Conservation (phyloP, 192 early-diverging fungal species). For the Lobulomyces angularis region DNA sequence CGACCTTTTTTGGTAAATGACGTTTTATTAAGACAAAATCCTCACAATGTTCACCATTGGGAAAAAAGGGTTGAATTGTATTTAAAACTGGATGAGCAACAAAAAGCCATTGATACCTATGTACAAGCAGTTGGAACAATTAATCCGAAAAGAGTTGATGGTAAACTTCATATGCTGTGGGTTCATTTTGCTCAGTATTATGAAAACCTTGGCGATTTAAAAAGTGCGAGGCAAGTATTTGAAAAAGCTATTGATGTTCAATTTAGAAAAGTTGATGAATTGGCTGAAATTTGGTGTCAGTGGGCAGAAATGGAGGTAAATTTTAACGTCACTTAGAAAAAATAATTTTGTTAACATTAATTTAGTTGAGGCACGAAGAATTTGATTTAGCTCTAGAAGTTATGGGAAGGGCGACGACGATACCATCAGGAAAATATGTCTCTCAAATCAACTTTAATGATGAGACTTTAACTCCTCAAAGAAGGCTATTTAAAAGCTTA, state of each 20-base stretch:
- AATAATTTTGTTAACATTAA: not conserved
- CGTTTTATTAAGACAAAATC: slow-evolving; percentile 80
- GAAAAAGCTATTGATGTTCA: slow-evolving; percentile 73
- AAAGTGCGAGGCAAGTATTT: slow-evolving; percentile 62
- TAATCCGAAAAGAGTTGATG: slow-evolving; percentile 62
- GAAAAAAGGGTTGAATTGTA: slow-evolving; percentile 68
- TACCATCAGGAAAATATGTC: slow-evolving; percentile 30
- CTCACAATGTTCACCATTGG: slow-evolving; percentile 86
- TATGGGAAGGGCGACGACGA: slow-evolving; percentile 67
- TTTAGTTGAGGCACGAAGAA: slow-evolving; percentile 25
- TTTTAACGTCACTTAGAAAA: slow-evolving; percentile 36
- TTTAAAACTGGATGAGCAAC: slow-evolving; percentile 24
- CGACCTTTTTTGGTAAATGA: slow-evolving; percentile 88
- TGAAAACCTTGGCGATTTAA: slow-evolving; percentile 45
- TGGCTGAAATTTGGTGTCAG: slow-evolving; percentile 79
- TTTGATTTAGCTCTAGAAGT: slow-evolving; percentile 66
- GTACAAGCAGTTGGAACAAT: slow-evolving; percentile 58
- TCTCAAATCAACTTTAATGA: slow-evolving; percentile 60
- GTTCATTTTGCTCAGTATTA: slow-evolving; percentile 73
- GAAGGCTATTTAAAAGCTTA: slow-evolving; percentile 73
- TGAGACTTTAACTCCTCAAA: slow-evolving; percentile 61
- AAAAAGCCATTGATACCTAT: slow-evolving; percentile 60
- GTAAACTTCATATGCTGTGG: slow-evolving; percentile 72
- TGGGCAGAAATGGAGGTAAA: slow-evolving; percentile 94
- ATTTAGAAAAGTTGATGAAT: slow-evolving; percentile 65